Conservation (phyloP, 1,284 basidiomycete species). For the Flammula alnicola region DNA sequence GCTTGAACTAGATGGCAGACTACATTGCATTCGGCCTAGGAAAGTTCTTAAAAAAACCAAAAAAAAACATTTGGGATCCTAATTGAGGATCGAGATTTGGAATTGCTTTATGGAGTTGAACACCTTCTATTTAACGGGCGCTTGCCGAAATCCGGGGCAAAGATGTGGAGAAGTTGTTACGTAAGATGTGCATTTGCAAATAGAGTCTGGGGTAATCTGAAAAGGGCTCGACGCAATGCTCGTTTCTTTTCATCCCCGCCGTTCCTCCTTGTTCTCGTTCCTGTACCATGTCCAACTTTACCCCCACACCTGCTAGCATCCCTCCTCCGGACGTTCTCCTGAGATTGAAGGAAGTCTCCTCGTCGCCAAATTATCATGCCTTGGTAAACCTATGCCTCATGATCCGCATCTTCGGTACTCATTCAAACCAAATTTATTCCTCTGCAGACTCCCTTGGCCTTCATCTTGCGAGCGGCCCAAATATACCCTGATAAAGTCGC, state of each 20-base stretch:
- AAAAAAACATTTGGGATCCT: too few species aligned
- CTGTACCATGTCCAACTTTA: slow-evolving; percentile 27
- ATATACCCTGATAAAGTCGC: slow-evolving; percentile 81
- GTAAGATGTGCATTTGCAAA: too few species aligned
- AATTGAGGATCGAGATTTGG: too few species aligned
- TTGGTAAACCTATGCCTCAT: slow-evolving; percentile 47
- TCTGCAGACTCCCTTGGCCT: slow-evolving; percentile 72
- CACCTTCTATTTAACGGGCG: too few species aligned
- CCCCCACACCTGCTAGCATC: slow-evolving; percentile 66
- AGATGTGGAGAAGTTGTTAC: too few species aligned
- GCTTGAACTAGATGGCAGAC: too few species aligned
- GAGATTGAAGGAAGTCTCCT: slow-evolving; percentile 45
- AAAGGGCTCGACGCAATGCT: too few species aligned
- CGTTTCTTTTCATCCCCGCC: background rate
- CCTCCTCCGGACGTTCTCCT: slow-evolving; percentile 55
- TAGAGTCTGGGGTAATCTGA: background rate
- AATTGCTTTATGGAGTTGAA: too few species aligned
- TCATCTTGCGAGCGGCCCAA: slow-evolving; percentile 75
- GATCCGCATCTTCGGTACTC: background rate
- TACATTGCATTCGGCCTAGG: too few species aligned
- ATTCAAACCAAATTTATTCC: too few species aligned
- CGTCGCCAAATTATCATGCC: slow-evolving; percentile 63
- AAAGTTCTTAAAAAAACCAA: too few species aligned
- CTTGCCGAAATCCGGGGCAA: too few species aligned
- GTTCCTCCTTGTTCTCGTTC: background rate